Evolutionary conservation across 345 rosid species (phyloP), one percentile per base, ranked within the genome.

Genomic region (Citrus trifoliata): DNA sequence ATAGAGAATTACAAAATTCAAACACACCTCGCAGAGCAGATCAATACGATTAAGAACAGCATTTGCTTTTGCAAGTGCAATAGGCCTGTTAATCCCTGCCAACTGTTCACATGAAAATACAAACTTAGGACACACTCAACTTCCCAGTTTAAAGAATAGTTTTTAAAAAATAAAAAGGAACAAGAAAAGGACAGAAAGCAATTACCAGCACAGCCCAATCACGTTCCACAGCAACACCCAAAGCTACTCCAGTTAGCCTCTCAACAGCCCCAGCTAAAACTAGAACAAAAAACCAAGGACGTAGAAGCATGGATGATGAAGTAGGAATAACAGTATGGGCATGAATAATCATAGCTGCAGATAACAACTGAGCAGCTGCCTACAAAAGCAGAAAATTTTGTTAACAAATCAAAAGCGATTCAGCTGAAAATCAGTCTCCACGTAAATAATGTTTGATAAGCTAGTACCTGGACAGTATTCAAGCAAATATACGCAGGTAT

Each of bases 161-260:
- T 71, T 71, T 22, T 21, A 53, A 70, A 21, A 68, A 30, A 46
- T 7, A 55, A 75, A 33, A 63, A 12, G 6, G 53, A 76, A 55
- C 8, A 73, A 19, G 71, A 70, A 63, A 74, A 63, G 67, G 48
- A 78, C 48, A 42, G 67, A 51, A 70, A 72, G 51, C 83, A 33
- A 76, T 65, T 89, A 95, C 99, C 97, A 91, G 90, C 69, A 96
- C 98, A 79, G 93, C 92, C 99, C 99, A 95, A 72, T 95, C 98
- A 70, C 98, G 93, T 80, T 95, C 99, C 86, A 89, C 84, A 70
- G 97, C 93, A 62, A 95, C 97, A 35, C 98, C 99, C 27, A 90
- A 79, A 48, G 98, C 97, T 67, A 93, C 85, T 51, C 98, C 99
- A 67, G 93, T 88, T 65, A 95, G 84, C 78, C 93, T 88, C 82